Conservation (phyloP, 2,329 filamentous ascomycete genomes). For the Aureobasidium sp. region DNA sequence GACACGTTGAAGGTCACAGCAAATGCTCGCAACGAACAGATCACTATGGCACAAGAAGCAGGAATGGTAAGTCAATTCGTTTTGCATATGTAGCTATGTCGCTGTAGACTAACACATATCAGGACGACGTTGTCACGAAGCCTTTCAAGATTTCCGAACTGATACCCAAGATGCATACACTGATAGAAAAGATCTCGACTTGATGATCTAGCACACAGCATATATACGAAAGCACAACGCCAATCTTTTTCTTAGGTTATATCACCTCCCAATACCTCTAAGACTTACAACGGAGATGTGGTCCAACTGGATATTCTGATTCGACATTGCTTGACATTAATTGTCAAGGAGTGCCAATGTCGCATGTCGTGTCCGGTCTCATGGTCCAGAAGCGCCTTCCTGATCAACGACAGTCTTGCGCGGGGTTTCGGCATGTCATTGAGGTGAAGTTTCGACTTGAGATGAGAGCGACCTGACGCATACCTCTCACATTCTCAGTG, state of each 20-base stretch:
- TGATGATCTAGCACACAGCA: not conserved
- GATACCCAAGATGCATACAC: slow-evolving; percentile 19
- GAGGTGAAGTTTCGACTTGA: not conserved
- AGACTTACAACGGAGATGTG: too few species aligned
- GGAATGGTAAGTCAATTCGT: slow-evolving; percentile 47
- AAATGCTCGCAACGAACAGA: slow-evolving; percentile 68
- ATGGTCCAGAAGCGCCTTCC: too few species aligned
- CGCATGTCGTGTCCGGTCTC: too few species aligned
- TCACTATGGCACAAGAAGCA: slow-evolving; percentile 61
- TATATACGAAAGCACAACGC: not conserved
- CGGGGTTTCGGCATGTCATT: not conserved
- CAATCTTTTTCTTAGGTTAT: not conserved
- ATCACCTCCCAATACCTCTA: too few species aligned
- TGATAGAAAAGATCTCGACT: slow-evolving; percentile 17
- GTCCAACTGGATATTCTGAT: too few species aligned
- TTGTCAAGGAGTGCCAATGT: too few species aligned
- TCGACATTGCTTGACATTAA: too few species aligned
- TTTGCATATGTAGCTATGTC: too few species aligned
- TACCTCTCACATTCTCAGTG: too few species aligned
- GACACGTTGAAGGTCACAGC: slow-evolving; percentile 48
- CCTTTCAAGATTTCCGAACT: slow-evolving; percentile 20
- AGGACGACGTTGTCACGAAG: slow-evolving; percentile 17
- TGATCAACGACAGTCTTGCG: not conserved
- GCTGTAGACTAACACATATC: not conserved
- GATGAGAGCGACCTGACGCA: not conserved